Conservation (phyloP, 805 yeast genomes). For the Wickerhamomyces xylosicus region DNA sequence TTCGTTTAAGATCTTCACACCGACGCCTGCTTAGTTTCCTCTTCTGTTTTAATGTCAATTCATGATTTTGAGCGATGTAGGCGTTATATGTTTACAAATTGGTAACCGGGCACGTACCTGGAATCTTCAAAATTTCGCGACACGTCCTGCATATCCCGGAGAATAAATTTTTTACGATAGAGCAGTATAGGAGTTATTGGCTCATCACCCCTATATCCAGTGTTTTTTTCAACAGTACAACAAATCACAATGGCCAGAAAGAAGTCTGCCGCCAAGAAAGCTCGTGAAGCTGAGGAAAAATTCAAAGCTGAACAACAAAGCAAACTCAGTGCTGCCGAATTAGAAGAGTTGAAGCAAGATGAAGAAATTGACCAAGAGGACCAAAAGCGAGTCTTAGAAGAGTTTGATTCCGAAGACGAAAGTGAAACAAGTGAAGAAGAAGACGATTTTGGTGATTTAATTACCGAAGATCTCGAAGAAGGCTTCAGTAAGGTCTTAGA, state of each 20-base stretch:
- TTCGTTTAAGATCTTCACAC: no score
- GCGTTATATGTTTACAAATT: no score
- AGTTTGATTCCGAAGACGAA: conserved; percentile 28
- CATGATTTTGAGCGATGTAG: no score
- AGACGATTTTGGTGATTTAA: conserved; percentile 83
- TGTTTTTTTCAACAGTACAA: no score
- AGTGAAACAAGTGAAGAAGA: conserved; percentile 49
- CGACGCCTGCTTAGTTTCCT: no score
- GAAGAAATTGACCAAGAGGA: conserved; percentile 10
- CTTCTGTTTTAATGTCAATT: no score
- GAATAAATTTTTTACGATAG: no score
- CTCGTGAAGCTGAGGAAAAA: conserved; percentile 34
- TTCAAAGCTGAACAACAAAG: conserved; percentile 9
- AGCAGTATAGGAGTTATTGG: no score
- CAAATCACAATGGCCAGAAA: conserved; percentile 68
- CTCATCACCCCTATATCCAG: no score
- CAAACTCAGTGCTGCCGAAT: background rate
- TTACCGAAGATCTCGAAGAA: conserved; percentile 76
- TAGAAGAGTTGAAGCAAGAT: conserved; percentile 8
- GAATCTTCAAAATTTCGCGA: no score
- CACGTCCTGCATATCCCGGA: no score
- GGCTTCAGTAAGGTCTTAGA: conserved; percentile 65
- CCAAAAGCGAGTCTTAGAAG: conserved; percentile 21
- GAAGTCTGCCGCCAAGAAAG: conserved; percentile 74
- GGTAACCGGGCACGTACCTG: no score